Evolutionary conservation across 331 rosid species (phyloP), one percentile per base, ranked within the genome.

Genomic region (Spiraea crenata): DNA sequence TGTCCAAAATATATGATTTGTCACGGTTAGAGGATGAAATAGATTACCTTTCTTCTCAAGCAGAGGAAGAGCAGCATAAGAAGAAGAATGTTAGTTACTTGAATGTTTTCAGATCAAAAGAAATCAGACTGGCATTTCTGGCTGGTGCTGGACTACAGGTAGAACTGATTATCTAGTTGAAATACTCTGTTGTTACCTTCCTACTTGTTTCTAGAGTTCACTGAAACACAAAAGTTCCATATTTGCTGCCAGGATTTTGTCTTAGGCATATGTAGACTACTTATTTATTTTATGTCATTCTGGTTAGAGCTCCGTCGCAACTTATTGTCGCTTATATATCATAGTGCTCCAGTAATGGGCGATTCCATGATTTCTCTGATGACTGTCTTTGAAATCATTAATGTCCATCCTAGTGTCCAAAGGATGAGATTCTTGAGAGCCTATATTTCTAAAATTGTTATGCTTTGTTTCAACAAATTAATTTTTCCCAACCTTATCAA

Each of bases 71-170:
- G 50, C 59, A 10, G 68, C 70, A 64, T 35, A 85, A 82, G 74
- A 76, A 44, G 75, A 71, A 50, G 1, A 69, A 74, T 38, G 74
- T 80, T 64, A 82, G 78, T 66, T 80, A 60, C 57, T 31, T 57
- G 82, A 85, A 87, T 70, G 97, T 85, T 73, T 90, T 88, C 52
- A 85, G 65, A 77, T 62, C 69, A 52, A 90, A 87, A 82, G 89
- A 90, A 78, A 85, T 90, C 74, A 81, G 96, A 79, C 88, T 93
- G 57, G 98, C 98, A 8, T 90, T 93, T 84, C 59, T 90, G 34
- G 96, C 89, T 45, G 98, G 98, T 58, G 98, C 81, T 10, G 98
- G 97, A 70, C 89, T 91, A 67, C 97, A 85, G 89, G 93, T 93
- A 81, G 41, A 60, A 40, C 16, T 2, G 58, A 37, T 15, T 48